Evolutionary conservation across 1,284 basidiomycete species (phyloP).

Genomic region (Tetrapyrgos nigripes): DNA sequence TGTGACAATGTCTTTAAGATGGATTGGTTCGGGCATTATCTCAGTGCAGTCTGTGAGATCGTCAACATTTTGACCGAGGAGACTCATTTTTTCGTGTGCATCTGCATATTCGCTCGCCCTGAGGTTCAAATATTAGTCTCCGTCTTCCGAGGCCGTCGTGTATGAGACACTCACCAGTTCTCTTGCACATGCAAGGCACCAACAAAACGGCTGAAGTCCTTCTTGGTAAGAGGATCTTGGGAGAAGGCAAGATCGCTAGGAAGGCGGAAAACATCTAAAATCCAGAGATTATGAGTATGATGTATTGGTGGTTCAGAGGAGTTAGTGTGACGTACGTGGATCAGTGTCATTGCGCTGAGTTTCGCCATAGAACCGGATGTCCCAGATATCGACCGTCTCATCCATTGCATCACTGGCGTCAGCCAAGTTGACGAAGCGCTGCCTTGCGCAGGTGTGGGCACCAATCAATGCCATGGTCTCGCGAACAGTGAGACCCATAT

Average conservation of each 20-base stretch:
- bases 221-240: conserved; percentile 2
- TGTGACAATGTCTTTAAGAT: conserved; percentile 6
- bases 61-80: conserved; percentile 13
- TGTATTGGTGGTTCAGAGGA: neutral
- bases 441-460: conserved; percentile 19
- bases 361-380: conserved; percentile 19
- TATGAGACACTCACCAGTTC: conserved; percentile 14
- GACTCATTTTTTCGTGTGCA: conserved; percentile 21
- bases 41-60: conserved; percentile 21
- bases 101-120: conserved; percentile 21
- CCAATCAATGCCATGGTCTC: conserved; percentile 24
- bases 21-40: conserved; percentile 19
- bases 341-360: neutral
- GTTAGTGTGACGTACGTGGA: neutral
- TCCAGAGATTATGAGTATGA: neutral
- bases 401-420: conserved; percentile 10
- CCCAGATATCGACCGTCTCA: conserved; percentile 21
- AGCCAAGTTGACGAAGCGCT: conserved; percentile 18
- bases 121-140: neutral
- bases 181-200: conserved; percentile 7
- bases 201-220: conserved; percentile 15
- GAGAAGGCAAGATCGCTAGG: conserved; percentile 16
- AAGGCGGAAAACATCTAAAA: conserved; percentile 9
- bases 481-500: conserved; percentile 19
- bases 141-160: neutral